A percentile compares a stretch with the other conserved stretches of the same genome.
Evolutionary conservation across 352 stramenopile species (phyloP).

Genomic region (Pythium angustatum): DNA sequence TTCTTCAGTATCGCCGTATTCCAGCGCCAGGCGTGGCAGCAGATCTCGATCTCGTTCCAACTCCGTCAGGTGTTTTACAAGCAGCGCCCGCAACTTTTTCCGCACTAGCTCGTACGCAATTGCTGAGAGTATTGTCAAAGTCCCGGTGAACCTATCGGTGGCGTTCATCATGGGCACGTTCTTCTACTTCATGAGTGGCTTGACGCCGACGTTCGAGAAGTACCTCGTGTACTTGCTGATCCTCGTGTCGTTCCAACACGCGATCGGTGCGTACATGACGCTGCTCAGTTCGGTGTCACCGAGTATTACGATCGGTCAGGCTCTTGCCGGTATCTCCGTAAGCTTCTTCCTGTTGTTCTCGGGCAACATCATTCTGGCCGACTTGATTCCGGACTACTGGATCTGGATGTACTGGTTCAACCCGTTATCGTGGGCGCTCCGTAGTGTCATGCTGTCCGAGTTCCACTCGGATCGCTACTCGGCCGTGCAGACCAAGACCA

Average conservation of each 20-base stretch:
- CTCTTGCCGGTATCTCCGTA: slow-evolving; percentile 48
- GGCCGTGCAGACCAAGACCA: background rate
- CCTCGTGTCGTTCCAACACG: slow-evolving; percentile 74
- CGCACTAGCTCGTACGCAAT: slow-evolving; percentile 80
- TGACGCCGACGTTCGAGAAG: slow-evolving; percentile 54
- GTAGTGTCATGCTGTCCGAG: slow-evolving; percentile 57
- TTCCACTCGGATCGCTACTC: slow-evolving; percentile 40
- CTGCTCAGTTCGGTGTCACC: slow-evolving; percentile 53
- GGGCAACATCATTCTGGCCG: slow-evolving; percentile 66
- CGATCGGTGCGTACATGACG: slow-evolving; percentile 63
- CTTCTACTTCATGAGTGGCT: slow-evolving; percentile 90
- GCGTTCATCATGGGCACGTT: slow-evolving; percentile 75
- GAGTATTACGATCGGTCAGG: slow-evolving; percentile 51
- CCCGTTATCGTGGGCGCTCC: slow-evolving; percentile 55
- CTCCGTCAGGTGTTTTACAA: slow-evolving; percentile 90
- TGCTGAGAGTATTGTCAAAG: slow-evolving; percentile 52
- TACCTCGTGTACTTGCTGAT: slow-evolving; percentile 83
- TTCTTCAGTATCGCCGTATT: slow-evolving; percentile 70
- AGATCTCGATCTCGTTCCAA: slow-evolving; percentile 67
- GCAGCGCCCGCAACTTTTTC: slow-evolving; percentile 89
- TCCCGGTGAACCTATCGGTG: slow-evolving; percentile 68
- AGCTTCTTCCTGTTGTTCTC: slow-evolving; percentile 73
- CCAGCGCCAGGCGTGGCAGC: slow-evolving; percentile 70
- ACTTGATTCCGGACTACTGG: slow-evolving; percentile 70
- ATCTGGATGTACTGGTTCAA: slow-evolving; percentile 82